These are phyloP conservation scores for Dactylellina leptospora DNA, from an alignment of 2,329 filamentous ascomycete genomes.

Conservation along the genomic window DNA sequence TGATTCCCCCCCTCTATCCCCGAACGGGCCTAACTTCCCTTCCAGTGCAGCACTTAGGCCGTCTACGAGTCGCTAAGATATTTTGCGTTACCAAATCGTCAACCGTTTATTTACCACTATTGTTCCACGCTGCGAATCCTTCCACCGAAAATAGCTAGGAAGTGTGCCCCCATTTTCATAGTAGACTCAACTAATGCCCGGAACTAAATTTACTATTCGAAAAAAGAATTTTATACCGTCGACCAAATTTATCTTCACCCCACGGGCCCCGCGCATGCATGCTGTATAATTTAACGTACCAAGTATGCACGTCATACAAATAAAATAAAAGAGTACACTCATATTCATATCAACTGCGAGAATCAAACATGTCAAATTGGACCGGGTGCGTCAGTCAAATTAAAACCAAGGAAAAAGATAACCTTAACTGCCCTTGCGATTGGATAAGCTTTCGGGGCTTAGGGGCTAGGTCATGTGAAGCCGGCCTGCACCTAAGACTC, in stretches of 20 bases:
- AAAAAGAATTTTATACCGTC: background rate
- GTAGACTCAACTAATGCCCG: background rate
- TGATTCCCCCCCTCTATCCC: constrained; percentile 20
- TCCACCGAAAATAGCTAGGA: no score
- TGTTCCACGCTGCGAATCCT: no score
- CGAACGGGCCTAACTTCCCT: constrained; percentile 43
- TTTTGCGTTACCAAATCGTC: constrained; percentile 44
- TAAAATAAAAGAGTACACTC: no score
- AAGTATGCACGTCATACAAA: constrained; percentile 39
- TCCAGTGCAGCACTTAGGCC: no score
- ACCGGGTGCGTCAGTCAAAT: background rate
- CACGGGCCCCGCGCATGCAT: background rate
- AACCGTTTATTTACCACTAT: constrained; percentile 5
- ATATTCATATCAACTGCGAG: background rate
- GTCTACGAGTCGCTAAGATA: no score
- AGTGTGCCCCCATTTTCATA: no score
- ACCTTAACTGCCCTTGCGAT: constrained; percentile 2
- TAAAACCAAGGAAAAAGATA: background rate
- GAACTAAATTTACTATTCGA: background rate
- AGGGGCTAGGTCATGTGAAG: constrained; percentile 3
- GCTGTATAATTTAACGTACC: constrained; percentile 10
- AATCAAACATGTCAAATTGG: background rate
- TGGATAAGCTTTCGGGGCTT: constrained; percentile 12
- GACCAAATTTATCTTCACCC: constrained; percentile 1
- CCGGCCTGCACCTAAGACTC: constrained; percentile 12